Percentiles rank a stretch among this genome's conserved stretches.
phyloP scores from a whole-genome alignment of 495 filamentous ascomycete species.

The Penicillium egyptiacum region DNA sequence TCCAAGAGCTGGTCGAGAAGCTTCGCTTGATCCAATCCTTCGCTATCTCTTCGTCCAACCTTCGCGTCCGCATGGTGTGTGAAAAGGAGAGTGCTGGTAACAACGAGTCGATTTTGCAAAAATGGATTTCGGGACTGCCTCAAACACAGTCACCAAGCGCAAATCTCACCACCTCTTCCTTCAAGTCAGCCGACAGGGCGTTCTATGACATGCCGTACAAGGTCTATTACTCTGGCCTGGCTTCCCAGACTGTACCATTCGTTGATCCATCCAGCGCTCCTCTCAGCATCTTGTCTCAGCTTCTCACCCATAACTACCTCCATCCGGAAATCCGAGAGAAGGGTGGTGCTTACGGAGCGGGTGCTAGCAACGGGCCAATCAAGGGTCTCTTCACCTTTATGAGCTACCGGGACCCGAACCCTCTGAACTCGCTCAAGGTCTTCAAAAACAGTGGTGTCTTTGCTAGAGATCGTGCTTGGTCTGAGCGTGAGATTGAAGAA shows the following conservation, averaged over 20 bases:
- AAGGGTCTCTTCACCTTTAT: constrained; percentile 91
- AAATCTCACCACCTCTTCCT: constrained; percentile 30
- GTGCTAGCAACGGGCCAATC: constrained; percentile 75
- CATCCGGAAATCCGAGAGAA: constrained; percentile 98
- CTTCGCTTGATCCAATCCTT: constrained; percentile 82
- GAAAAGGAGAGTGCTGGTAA: constrained; percentile 62
- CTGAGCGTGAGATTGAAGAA: constrained; percentile 84
- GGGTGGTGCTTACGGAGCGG: constrained; percentile 92
- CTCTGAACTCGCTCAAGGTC: constrained; percentile 79
- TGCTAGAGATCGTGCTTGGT: constrained; percentile 83
- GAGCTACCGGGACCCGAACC: constrained; percentile 96
- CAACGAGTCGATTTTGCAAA: constrained; percentile 72
- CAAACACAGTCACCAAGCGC: constrained; percentile 39
- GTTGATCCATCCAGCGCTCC: constrained; percentile 69
- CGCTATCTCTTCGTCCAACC: constrained; percentile 57
- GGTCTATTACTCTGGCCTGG: constrained; percentile 85
- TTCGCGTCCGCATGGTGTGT: constrained; percentile 87
- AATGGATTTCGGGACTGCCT: constrained; percentile 66
- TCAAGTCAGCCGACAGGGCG: constrained; percentile 56
- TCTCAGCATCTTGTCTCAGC: constrained; percentile 83
- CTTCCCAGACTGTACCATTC: constrained; percentile 83
- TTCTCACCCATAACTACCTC: constrained; percentile 95
- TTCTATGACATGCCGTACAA: constrained; percentile 97
- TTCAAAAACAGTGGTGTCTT: constrained; percentile 82
- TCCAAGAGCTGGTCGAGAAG: constrained; percentile 76